Conservation (phyloP, 1,284 basidiomycete genomes). For the Mycosarcoma maydis region DNA sequence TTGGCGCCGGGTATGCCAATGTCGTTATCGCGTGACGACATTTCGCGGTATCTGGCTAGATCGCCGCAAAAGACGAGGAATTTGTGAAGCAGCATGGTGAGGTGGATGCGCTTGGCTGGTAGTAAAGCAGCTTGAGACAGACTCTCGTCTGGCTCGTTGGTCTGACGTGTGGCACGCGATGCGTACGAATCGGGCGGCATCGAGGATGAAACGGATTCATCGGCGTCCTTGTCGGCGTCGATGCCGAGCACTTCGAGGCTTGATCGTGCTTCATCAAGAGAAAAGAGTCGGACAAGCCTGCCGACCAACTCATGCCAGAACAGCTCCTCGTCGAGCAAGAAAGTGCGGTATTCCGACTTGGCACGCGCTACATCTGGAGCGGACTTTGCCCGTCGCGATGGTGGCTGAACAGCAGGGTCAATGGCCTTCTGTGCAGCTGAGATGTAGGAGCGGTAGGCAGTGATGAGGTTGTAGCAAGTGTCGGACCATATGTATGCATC, state of each 20-base stretch:
- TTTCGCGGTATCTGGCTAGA: constrained; percentile 89
- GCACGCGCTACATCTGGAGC: constrained; percentile 36
- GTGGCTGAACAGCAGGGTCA: constrained; percentile 21
- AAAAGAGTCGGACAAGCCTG: constrained; percentile 55
- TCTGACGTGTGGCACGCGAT: constrained; percentile 29
- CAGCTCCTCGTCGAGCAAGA: constrained; percentile 53
- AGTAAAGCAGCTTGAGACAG: constrained; percentile 42
- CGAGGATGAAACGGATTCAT: constrained; percentile 33
- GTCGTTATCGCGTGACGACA: constrained; percentile 71
- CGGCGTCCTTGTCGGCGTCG: constrained; percentile 40
- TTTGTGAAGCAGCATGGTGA: constrained; percentile 77
- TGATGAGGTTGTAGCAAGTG: constrained; percentile 60
- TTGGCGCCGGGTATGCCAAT: constrained; percentile 9
- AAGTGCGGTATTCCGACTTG: constrained; percentile 52
- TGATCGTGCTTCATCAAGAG: constrained; percentile 51
- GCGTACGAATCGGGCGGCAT: constrained; percentile 32
- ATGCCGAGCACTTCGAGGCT: constrained; percentile 51
- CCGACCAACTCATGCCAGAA: constrained; percentile 61
- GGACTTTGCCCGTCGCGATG: constrained; percentile 30
- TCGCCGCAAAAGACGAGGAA: constrained; percentile 91
- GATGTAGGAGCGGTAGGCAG: constrained; percentile 50
- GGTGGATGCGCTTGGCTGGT: constrained; percentile 49
- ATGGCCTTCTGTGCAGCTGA: constrained; percentile 46
- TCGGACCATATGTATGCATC: constrained; percentile 60
- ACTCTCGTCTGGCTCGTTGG: constrained; percentile 39